Percentiles rank a stretch among this genome's conserved stretches.
These are phyloP conservation scores for Tolypocladium sp. DNA, from an alignment of 2,329 filamentous ascomycete species.

Conservation along the genomic window DNA sequence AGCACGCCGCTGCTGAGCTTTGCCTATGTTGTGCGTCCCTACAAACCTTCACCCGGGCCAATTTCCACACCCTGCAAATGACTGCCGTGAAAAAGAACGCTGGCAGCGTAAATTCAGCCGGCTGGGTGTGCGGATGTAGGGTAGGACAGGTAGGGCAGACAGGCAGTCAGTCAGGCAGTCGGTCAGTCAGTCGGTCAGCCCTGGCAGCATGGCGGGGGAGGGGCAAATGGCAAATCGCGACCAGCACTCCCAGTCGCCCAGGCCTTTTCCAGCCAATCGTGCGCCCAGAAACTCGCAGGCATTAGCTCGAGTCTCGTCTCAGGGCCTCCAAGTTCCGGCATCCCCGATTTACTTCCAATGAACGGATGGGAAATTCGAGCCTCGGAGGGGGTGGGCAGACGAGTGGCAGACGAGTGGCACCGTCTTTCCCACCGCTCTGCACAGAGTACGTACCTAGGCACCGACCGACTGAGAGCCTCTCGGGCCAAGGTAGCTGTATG, in stretches of 20 bases:
- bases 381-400: background rate
- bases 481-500: too few species aligned
- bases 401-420: too few species aligned
- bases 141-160: background rate
- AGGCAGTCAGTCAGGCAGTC: too few species aligned
- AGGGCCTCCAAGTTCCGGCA: background rate
- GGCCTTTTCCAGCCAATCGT: background rate
- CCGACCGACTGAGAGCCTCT: too few species aligned
- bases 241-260: background rate
- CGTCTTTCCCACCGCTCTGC: background rate
- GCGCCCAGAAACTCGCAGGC: background rate
- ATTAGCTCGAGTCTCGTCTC: background rate
- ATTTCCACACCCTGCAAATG: background rate
- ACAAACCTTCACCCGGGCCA: background rate
- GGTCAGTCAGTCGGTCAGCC: too few species aligned
- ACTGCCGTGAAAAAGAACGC: background rate
- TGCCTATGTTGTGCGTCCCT: background rate
- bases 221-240: conserved; percentile 4
- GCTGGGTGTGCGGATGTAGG: background rate
- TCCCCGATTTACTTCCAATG: background rate
- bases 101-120: background rate
- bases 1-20: background rate
- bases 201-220: conserved; percentile 9
- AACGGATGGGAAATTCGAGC: background rate
- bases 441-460: too few species aligned